Evolutionary conservation across 2,329 filamentous ascomycete genomes (phyloP).

Genomic region (Aspergillus ochraceus): DNA sequence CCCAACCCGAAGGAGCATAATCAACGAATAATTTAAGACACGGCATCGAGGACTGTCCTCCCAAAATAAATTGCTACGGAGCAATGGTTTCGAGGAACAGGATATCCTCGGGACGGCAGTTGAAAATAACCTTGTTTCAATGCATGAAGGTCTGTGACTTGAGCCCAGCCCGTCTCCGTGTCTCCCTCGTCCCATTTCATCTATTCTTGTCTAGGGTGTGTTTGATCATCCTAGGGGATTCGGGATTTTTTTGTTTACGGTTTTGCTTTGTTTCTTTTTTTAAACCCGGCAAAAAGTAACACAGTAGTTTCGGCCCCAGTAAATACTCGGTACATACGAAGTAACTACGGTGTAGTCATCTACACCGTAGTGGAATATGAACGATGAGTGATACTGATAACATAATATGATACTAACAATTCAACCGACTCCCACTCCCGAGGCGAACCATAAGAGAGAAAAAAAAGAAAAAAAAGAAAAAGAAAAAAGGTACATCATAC

Average conservation of each 20-base stretch:
- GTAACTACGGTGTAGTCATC: too few relatives aligned
- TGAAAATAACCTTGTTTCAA: conserved; percentile 12
- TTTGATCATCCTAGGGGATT: background rate
- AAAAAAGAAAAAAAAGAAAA: background rate
- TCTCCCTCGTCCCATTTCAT: background rate
- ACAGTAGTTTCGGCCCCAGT: background rate
- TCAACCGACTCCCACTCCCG: background rate
- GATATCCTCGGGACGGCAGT: conserved; percentile 20
- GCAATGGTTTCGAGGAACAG: background rate
- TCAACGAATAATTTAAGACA: background rate
- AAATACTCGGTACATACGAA: too few relatives aligned
- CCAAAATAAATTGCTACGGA: too few relatives aligned
- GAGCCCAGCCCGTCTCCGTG: background rate
- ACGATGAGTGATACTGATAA: too few relatives aligned
- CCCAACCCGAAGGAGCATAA: background rate
- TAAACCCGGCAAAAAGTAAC: background rate
- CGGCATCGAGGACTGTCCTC: background rate
- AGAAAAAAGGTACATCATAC: background rate
- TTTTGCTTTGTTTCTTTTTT: background rate
- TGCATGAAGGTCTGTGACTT: conserved; percentile 1
- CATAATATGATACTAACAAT: background rate
- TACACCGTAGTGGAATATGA: too few relatives aligned
- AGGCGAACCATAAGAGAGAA: background rate
- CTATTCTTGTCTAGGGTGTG: background rate
- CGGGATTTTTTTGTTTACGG: background rate